phyloP scores from a whole-genome alignment of 163 green algal species.

The Scenedesmus sp. region DNA sequence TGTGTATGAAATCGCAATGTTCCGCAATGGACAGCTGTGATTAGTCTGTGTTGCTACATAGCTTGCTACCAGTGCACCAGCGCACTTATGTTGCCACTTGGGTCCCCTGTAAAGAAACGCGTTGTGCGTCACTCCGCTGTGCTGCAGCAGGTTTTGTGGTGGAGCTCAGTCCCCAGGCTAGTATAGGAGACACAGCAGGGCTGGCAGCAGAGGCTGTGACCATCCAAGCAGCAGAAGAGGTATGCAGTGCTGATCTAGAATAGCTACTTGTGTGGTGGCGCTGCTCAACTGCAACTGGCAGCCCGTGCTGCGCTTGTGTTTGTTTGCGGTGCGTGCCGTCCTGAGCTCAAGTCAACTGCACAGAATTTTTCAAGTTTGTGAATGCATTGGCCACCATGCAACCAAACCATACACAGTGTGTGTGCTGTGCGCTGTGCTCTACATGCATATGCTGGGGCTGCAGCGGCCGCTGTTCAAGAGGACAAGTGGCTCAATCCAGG shows the following conservation, averaged over 20 bases:
- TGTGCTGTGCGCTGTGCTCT: too few species aligned
- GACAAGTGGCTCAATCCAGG: neutral
- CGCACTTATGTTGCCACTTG: too few species aligned
- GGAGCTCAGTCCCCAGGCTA: slow-evolving; percentile 40
- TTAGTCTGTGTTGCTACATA: too few species aligned
- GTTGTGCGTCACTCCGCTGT: neutral
- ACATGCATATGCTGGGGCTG: neutral
- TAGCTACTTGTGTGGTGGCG: neutral
- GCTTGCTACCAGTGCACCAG: too few species aligned
- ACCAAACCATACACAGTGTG: too few species aligned
- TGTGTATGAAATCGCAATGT: too few species aligned
- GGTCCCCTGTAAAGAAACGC: too few species aligned
- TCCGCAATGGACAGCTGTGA: too few species aligned
- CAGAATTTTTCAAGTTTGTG: too few species aligned
- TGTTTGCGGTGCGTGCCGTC: too few species aligned
- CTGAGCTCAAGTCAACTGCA: too few species aligned
- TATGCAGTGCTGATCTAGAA: neutral
- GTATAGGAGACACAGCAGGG: neutral
- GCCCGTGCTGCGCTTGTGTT: neutral
- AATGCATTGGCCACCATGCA: too few species aligned
- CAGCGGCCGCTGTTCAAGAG: neutral
- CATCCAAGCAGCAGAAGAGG: slow-evolving; percentile 13
- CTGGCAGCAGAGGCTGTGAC: neutral
- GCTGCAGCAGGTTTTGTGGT: neutral
- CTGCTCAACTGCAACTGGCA: neutral